Conservation (phyloP, 2,329 filamentous ascomycete species). For the Colletotrichum falcatum region DNA sequence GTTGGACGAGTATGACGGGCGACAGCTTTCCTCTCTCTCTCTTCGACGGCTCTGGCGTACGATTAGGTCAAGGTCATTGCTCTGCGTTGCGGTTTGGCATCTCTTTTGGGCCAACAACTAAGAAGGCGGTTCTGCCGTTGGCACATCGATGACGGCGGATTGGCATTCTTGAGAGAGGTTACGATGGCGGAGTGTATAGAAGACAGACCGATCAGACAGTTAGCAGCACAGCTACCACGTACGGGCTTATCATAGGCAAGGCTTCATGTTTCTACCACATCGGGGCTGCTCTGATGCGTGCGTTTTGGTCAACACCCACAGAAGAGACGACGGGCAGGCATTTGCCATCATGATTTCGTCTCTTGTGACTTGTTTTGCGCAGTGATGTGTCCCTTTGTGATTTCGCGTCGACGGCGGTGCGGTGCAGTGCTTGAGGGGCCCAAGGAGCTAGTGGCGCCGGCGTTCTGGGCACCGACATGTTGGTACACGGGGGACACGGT, state of each 20-base stretch:
- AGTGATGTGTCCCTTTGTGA: neutral
- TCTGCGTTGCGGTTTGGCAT: conserved; percentile 40
- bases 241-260: conserved; percentile 54
- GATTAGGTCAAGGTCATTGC: conserved; percentile 40
- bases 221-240: conserved; percentile 50
- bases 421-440: neutral
- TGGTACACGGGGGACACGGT: neutral
- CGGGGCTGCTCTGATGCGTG: conserved; percentile 46
- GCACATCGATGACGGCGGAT: conserved; percentile 19
- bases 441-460: neutral
- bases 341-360: neutral
- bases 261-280: conserved; percentile 53
- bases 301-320: conserved; percentile 26
- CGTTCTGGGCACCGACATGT: neutral
- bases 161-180: conserved; percentile 35
- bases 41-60: conserved; percentile 39
- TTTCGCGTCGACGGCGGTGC: neutral
- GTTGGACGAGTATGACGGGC: conserved; percentile 37
- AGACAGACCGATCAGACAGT: conserved; percentile 52
- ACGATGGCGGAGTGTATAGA: conserved; percentile 42
- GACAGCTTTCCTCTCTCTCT: conserved; percentile 40
- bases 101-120: conserved; percentile 34
- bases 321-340: conserved; percentile 32
- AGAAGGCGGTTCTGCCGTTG: conserved; percentile 17
- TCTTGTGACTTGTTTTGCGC: neutral